Base-by-base conservation (phyloP, 169 alveolate genomes). In the Eimeria acervulina region DNA sequence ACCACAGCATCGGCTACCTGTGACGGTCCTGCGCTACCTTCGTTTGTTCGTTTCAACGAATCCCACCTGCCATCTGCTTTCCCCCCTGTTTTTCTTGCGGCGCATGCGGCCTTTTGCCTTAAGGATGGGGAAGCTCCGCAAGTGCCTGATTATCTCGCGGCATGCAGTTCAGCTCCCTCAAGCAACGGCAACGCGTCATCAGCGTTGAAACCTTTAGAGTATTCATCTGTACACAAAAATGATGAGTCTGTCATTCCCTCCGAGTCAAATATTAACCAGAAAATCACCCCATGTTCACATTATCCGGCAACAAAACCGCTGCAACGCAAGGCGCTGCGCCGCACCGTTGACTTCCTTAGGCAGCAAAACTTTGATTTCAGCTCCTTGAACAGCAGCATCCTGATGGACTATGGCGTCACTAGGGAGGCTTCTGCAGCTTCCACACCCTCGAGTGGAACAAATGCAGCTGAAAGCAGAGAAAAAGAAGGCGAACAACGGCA, bases 41-140 rank as follows among this genome's bases (percentile, higher is more conserved):
- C 93, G n/a, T 93, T 93, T 31, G 96, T 93, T 47, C 66, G 19
- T 31, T 93, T 81, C 96, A 93, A 81, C 74, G 38, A 84, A 21
- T 44, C 81, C 23, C 87, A 51, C 83, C 44, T 93, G 42, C 96
- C 93, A 4, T 80, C 93, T 31, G 76, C 76, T 7, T 61, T 93
- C n/a, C 84, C 88, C 13, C 72, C 88, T 26, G 76, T 31, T 1
- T 47, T 93, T 61, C 96, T 80, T 7, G 96, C 85, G 0, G 96
- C 93, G 28, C 93, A 93, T 81, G 96, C 96, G 28, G 96, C 96
- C 26, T 80, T 93, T 61, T 93, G 96, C 78, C 55, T 66, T 26
- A 72, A 80, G 12, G 61, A 61, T 19, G 96, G 96, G 7, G 96
- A 93, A 55, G 96, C 96, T 33, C 96, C 96, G 15, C 90, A 80